These are phyloP conservation scores for Lepiota brunneoincarnata DNA, from an alignment of 768 basidiomycete species.

Conservation along the genomic window DNA sequence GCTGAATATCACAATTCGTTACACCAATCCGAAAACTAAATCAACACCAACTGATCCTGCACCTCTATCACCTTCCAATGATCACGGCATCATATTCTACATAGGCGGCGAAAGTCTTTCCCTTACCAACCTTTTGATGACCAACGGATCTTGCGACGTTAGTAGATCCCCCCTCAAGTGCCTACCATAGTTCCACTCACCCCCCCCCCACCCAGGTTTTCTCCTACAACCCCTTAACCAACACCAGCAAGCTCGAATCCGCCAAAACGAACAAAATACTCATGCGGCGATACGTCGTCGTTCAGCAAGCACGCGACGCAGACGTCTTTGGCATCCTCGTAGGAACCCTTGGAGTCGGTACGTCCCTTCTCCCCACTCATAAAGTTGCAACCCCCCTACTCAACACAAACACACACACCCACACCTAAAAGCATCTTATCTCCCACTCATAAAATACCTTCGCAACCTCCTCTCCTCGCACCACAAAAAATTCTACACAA, in stretches of 20 bases:
- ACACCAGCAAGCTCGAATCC: slow-evolving; percentile 54
- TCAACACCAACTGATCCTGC: slow-evolving; percentile 2
- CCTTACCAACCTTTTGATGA: slow-evolving; percentile 85
- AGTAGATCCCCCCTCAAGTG: slow-evolving; percentile 15
- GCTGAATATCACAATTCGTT: slow-evolving; percentile 28
- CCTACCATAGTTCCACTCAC: background rate
- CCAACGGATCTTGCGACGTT: slow-evolving; percentile 65
- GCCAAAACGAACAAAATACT: slow-evolving; percentile 73
- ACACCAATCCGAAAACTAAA: slow-evolving; percentile 30
- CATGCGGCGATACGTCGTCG: slow-evolving; percentile 83
- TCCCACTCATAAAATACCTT: slow-evolving; percentile 82
- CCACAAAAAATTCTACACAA: slow-evolving; percentile 90
- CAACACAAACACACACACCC: background rate
- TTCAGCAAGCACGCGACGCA: slow-evolving; percentile 87
- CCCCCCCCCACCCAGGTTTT: slow-evolving; percentile 50
- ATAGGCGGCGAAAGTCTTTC: slow-evolving; percentile 80
- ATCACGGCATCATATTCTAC: slow-evolving; percentile 36
- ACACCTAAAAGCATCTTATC: slow-evolving; percentile 63
- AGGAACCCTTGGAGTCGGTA: slow-evolving; percentile 88
- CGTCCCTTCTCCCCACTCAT: slow-evolving; percentile 20
- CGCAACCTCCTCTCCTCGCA: slow-evolving; percentile 61
- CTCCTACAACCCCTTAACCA: slow-evolving; percentile 65
- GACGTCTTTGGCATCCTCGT: slow-evolving; percentile 96
- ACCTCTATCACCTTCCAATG: background rate
- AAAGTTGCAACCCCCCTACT: too few relatives aligned